Evolutionary conservation across 305 asterid genomes (phyloP).

Genomic region (Fraxinus greggii): DNA sequence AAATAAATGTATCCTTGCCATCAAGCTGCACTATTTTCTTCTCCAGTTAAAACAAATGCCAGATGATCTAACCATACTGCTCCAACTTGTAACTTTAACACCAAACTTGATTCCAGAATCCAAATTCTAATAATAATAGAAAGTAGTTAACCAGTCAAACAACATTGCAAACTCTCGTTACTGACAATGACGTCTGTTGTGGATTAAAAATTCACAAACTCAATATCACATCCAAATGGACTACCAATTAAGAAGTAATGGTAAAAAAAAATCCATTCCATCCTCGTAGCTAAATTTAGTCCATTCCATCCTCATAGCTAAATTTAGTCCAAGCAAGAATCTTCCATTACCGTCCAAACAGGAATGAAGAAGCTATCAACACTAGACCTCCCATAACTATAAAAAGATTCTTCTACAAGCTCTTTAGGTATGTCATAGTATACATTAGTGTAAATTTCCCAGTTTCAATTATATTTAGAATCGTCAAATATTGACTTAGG

Average conservation of each 20-base stretch:
- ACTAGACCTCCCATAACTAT: background rate
- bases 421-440: background rate
- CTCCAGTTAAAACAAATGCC: background rate
- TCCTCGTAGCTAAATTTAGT: too few species aligned
- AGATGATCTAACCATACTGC: background rate
- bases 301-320: background rate
- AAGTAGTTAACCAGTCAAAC: background rate
- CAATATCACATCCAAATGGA: background rate
- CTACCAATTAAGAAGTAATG: background rate
- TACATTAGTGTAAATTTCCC: background rate
- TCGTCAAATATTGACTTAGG: background rate
- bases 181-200: background rate
- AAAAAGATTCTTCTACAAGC: background rate
- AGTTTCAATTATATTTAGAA: background rate
- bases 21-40: background rate
- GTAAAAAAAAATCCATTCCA: background rate
- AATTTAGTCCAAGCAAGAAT: background rate
- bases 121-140: background rate
- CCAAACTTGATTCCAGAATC: background rate
- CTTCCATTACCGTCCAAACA: background rate
- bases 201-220: background rate
- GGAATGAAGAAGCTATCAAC: background rate
- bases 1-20: background rate
- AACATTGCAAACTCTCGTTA: background rate
- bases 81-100: background rate